Conservation (phyloP, 78 protist genomes). For the Dictyostelium brefeldianum region DNA sequence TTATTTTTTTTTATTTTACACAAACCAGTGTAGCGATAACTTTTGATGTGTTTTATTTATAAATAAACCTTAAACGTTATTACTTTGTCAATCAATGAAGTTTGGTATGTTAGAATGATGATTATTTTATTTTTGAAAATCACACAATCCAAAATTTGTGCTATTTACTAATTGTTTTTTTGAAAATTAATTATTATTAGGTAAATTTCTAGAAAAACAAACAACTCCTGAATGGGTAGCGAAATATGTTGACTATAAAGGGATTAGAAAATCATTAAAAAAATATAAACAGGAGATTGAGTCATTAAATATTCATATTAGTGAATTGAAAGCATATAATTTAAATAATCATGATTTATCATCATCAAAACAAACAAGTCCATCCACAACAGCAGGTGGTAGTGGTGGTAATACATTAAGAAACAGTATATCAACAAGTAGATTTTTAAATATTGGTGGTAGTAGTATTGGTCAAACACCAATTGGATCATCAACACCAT, state of each 20-base stretch:
- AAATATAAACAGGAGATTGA: slow-evolving; percentile 54
- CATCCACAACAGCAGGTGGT: background rate
- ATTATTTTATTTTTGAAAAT: no score
- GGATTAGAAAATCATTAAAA: slow-evolving; percentile 41
- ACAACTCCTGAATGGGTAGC: slow-evolving; percentile 38
- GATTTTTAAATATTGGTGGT: background rate
- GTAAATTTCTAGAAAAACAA: slow-evolving; percentile 48
- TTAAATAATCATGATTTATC: background rate
- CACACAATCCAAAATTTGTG: no score
- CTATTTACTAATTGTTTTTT: no score
- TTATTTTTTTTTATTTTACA: no score
- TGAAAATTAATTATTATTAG: slow-evolving; percentile 54
- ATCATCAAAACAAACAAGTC: slow-evolving; percentile 14
- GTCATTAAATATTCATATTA: slow-evolving; percentile 6
- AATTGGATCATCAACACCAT: slow-evolving; percentile 8
- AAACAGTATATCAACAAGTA: slow-evolving; percentile 3
- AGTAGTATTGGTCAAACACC: background rate
- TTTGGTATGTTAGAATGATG: no score
- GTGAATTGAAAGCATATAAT: slow-evolving; percentile 27
- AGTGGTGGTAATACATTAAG: background rate
- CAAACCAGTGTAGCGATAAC: no score
- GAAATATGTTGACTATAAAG: slow-evolving; percentile 55
- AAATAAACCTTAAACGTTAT: no score
- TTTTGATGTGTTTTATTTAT: no score
- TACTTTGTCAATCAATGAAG: no score